Evolutionary conservation across 768 basidiomycete species (phyloP).

Genomic region (Kwoniella bestiolae): DNA sequence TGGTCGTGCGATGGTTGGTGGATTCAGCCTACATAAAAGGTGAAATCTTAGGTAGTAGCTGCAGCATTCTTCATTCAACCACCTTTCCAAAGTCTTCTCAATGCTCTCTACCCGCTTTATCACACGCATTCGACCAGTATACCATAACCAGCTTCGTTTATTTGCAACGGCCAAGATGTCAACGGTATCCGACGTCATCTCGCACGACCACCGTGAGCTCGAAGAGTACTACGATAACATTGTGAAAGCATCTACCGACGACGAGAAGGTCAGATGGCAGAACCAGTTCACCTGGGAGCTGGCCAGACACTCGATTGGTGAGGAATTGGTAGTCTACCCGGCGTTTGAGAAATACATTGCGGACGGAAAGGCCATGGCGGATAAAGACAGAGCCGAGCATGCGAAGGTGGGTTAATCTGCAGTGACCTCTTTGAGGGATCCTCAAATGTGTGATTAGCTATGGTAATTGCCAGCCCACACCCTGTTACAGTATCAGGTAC

Average conservation of each 20-base stretch:
- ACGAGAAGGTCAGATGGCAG: slow-evolving; percentile 26
- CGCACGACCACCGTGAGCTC: slow-evolving; percentile 32
- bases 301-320: slow-evolving; percentile 34
- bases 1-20: not conserved
- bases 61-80: not conserved
- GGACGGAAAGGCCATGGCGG: slow-evolving; percentile 29
- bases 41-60: not conserved
- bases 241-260: slow-evolving; percentile 16
- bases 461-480: too few species aligned
- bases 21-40: not conserved
- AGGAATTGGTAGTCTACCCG: slow-evolving; percentile 39
- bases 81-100: not conserved
- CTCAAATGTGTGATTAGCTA: too few species aligned
- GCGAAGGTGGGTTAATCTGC: slow-evolving; percentile 12
- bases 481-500: not conserved
- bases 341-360: slow-evolving; percentile 29
- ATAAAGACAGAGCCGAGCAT: slow-evolving; percentile 28
- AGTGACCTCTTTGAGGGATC: too few species aligned
- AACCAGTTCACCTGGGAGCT: slow-evolving; percentile 41
- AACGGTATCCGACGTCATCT: slow-evolving; percentile 27
- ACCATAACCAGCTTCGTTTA: not conserved
- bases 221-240: slow-evolving; percentile 35
- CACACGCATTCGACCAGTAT: not conserved
- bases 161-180: slow-evolving; percentile 9
- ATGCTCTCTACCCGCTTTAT: slow-evolving; percentile 4